A percentile compares a stretch with the other conserved stretches of the same genome.
phyloP scores from a whole-genome alignment of 345 rosid species.

The Ricinus communis region DNA sequence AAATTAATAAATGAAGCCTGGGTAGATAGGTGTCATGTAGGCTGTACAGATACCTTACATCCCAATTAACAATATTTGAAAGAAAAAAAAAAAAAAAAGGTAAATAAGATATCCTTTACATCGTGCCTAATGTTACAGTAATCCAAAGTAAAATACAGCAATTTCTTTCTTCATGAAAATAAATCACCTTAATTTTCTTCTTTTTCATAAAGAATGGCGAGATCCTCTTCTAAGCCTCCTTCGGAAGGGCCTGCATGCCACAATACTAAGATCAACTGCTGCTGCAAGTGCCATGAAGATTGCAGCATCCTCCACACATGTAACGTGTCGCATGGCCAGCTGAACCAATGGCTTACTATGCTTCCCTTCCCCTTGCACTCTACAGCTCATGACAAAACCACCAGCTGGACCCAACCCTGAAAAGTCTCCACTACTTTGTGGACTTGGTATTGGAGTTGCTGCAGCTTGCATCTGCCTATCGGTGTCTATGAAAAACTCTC shows the following conservation, averaged over 20 bases:
- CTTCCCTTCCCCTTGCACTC: constrained; percentile 90
- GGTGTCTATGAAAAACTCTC: constrained; percentile 81
- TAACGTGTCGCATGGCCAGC: constrained; percentile 81
- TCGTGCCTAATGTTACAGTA: constrained; percentile 29
- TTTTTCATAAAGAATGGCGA: constrained; percentile 55
- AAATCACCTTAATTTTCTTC: constrained; percentile 19
- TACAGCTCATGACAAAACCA: constrained; percentile 91
- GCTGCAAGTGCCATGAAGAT: constrained; percentile 96
- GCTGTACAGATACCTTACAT: constrained; percentile 12
- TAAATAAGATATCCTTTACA: constrained; percentile 38
- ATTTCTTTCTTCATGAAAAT: constrained; percentile 23
- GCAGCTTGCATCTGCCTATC: constrained; percentile 67
- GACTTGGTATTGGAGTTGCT: constrained; percentile 80
- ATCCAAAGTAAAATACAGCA: constrained; percentile 17
- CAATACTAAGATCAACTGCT: constrained; percentile 89
- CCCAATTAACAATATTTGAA: constrained; percentile 18
- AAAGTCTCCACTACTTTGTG: constrained; percentile 89
- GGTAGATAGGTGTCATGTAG: constrained; percentile 5
- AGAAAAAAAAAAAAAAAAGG: constrained; percentile 18
- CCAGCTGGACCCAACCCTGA: constrained; percentile 58
- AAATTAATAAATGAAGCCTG: neutral
- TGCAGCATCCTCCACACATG: constrained; percentile 95
- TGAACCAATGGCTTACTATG: constrained; percentile 83
- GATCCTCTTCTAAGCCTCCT: constrained; percentile 62
- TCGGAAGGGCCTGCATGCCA: constrained; percentile 86